Conservation (phyloP, 345 rosid species). For the Salix suchowensis region DNA sequence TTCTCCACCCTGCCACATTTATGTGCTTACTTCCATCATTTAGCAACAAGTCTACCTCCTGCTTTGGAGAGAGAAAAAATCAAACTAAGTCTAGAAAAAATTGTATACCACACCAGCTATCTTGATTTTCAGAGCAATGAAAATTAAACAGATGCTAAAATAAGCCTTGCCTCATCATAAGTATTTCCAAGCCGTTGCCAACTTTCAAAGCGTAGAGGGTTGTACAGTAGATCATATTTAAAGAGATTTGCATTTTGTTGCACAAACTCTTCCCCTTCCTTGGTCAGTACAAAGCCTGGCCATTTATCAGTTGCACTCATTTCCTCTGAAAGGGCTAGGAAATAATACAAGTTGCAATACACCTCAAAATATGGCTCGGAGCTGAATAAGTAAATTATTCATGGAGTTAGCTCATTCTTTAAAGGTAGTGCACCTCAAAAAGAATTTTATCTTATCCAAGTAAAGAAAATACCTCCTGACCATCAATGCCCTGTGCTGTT, state of each 20-base stretch:
- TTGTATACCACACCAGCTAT: constrained; percentile 4
- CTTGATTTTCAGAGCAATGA: background rate
- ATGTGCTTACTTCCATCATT: constrained; percentile 99
- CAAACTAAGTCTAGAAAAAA: constrained; percentile 18
- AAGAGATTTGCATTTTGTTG: constrained; percentile 84
- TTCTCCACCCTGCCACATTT: constrained; percentile 91
- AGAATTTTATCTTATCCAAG: constrained; percentile 7
- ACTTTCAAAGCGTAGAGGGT: constrained; percentile 87
- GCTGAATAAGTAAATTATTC: constrained; percentile 47
- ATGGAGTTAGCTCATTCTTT: constrained; percentile 16
- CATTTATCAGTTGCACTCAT: constrained; percentile 93
- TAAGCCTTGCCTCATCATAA: constrained; percentile 78
- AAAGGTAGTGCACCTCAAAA: background rate
- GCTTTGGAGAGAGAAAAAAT: constrained; percentile 26
- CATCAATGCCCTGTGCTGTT: constrained; percentile 56
- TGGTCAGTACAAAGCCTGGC: constrained; percentile 97
- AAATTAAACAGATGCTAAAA: background rate
- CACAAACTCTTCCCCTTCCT: constrained; percentile 97
- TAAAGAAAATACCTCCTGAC: constrained; percentile 45
- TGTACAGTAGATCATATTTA: constrained; percentile 81
- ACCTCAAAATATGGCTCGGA: constrained; percentile 78
- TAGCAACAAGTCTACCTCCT: constrained; percentile 96
- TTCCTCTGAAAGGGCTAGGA: constrained; percentile 86
- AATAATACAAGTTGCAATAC: constrained; percentile 77
- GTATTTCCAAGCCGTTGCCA: constrained; percentile 92